Evolutionary conservation across 176 grass and related monocot species (phyloP).

Genomic region (Ananas comosus): DNA sequence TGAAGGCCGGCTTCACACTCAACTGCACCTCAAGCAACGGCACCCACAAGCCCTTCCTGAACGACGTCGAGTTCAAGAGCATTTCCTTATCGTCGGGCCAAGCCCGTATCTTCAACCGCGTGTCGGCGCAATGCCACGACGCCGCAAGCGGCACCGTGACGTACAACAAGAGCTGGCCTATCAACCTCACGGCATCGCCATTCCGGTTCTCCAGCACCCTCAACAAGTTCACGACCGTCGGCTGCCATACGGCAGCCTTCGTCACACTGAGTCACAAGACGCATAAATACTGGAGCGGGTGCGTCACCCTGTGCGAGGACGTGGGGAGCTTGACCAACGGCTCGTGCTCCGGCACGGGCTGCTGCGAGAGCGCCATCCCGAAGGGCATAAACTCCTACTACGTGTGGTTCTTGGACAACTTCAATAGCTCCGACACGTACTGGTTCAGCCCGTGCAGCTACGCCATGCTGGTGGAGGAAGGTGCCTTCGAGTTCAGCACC

Average conservation of each 20-base stretch:
- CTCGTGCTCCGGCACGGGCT: conserved; percentile 5
- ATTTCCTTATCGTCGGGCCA: not conserved
- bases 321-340: not conserved
- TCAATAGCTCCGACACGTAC: not conserved
- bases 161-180: not conserved
- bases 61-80: not conserved
- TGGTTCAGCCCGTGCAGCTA: not conserved
- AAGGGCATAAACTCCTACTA: not conserved
- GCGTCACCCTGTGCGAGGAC: not conserved
- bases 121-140: not conserved
- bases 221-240: not conserved
- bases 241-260: conserved; percentile 12
- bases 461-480: not conserved
- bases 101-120: not conserved
- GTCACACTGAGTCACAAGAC: not conserved
- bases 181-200: not conserved
- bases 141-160: not conserved
- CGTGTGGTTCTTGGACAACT: rapidly evolving
- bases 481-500: not conserved
- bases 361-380: conserved; percentile 11
- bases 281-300: not conserved
- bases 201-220: not conserved
- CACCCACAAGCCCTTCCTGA: not conserved
- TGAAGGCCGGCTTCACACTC: not conserved
- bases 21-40: not conserved